Evolutionary conservation across 2,329 filamentous ascomycete genomes (phyloP), one percentile per base, ranked within the genome.

Genomic region (Graphiopsis chlorocephala): DNA sequence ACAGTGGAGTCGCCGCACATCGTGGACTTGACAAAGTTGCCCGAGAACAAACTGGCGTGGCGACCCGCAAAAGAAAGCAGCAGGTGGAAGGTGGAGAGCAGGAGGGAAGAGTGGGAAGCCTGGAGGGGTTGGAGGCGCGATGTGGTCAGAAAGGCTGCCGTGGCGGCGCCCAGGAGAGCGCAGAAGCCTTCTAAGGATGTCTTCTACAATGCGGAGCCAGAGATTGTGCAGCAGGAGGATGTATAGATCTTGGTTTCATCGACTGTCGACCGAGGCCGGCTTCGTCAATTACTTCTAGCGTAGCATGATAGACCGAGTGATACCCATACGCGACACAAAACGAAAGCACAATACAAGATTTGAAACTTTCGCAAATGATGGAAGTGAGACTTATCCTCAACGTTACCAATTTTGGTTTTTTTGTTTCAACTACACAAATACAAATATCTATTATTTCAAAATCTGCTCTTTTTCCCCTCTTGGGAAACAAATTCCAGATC

Each of bases 41-140:
- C 86, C 1, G 78, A 83, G 72, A 86, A 90, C 72, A 85, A 83
- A 73, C 80, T 88, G 47, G 84, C 84, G 11, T 92, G 90, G 89
- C 83, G 86, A 68, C 88, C 88, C 25, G 85, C 85, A 25, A 85
- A 80, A 72, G 81, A 81, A 45, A 90, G 87, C 53, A 85, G 88
- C 4, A 84, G 86, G 73, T 91, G 88, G 77, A 86, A 88, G 66
- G 86, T 87, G 11, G 88, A 87, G 20, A 84, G 81, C 74, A 85
- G 88, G 74, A 83, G 81, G 64, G 89, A 91, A 76, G 85, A 90
- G 68, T 89, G 85, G 71, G 87, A 84, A 26, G 79, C 82, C 3
- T 76, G 78, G 69, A 72, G 70, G 38, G 72, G 70, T 4, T 78
- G 75, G 77, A 71, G 73, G 57, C 66, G 73, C 23, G 72, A 73